Base-by-base conservation (phyloP, 73 alveolate genomes). In the Blepharisma stoltei region DNA sequence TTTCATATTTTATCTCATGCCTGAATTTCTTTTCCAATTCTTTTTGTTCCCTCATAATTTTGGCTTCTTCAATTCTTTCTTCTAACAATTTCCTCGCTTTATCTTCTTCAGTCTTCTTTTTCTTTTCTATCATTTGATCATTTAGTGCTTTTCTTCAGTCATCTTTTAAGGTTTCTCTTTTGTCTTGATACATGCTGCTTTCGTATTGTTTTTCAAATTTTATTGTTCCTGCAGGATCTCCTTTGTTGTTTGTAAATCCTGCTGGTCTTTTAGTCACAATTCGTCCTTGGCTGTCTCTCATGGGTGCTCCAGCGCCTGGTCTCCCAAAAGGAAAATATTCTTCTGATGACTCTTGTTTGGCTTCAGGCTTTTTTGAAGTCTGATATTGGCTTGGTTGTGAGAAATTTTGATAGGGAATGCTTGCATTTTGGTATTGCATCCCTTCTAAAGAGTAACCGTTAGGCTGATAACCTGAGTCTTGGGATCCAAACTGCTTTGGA, bases 231-330 rank as follows among this genome's bases (percentile, higher is more conserved):
- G 37, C 49, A 18, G 73, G 73, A 9, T 25, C 18, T 20, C 45
- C 49, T 20, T 60, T 38, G 38, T 60, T 8, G 46, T 60, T 8
- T 0, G 45, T 47, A 54, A 82, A 76, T 54, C 81, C 78, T 23
- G 81, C 76, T 55, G 76, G 78, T 38, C 86, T 54, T 70, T 11
- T 38, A 20, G 85, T 76, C 25, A 83, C 82, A 49, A 86, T 83
- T 38, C 70, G 55, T 6, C 94, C 94, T 25, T 25, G 43, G 11
- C 27, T 43, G 71, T 86, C 94, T 45, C 94, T 77, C 75, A 86
- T 14, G 0, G 94, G 94, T 6, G 94, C 94, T 9, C 94, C 94
- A 27, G 94, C 87, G 0, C 94, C 94, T 25, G 86, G 86, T 82
- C 47, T 83, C 6, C 94, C 94, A 78, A 81, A 86, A 43, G 94